Conservation (phyloP, 345 rosid species). For the Cardamine chenopodiifolia region DNA sequence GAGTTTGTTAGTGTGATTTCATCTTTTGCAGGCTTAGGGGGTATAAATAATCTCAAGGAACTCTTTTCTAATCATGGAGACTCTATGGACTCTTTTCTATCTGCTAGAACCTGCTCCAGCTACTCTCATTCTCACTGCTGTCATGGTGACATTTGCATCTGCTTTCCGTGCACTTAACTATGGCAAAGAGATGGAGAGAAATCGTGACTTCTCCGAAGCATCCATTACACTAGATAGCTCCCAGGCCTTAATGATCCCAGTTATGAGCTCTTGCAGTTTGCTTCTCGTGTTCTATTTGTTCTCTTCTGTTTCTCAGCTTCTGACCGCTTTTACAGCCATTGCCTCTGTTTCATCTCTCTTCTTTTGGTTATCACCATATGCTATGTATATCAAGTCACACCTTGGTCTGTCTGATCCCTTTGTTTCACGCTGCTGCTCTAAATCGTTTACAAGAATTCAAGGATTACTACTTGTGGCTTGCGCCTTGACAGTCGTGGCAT, state of each 20-base stretch:
- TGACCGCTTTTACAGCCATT: conserved; percentile 84
- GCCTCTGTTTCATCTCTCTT: conserved; percentile 91
- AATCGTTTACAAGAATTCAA: conserved; percentile 70
- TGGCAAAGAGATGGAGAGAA: conserved; percentile 95
- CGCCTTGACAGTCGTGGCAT: conserved; percentile 61
- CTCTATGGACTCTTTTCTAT: conserved; percentile 82
- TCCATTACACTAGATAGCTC: conserved; percentile 85
- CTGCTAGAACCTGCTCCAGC: conserved; percentile 90
- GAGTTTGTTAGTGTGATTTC: too few species aligned
- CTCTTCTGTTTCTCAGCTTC: conserved; percentile 87
- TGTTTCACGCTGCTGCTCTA: conserved; percentile 84
- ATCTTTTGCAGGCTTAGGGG: too few species aligned
- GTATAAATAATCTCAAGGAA: conserved; percentile 15
- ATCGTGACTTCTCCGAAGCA: conserved; percentile 81
- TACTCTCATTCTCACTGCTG: conserved; percentile 82
- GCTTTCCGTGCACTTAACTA: conserved; percentile 94
- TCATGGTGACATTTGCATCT: conserved; percentile 83
- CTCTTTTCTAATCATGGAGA: conserved; percentile 56
- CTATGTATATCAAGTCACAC: conserved; percentile 57
- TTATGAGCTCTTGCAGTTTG: conserved; percentile 98
- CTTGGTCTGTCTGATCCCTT: conserved; percentile 82
- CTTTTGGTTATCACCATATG: conserved; percentile 78
- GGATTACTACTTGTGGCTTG: conserved; percentile 65
- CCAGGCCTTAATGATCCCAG: conserved; percentile 92
- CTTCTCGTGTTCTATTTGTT: conserved; percentile 94